phyloP scores from a whole-genome alignment of 2,329 filamentous ascomycete species.

The Cladosporium phlei region DNA sequence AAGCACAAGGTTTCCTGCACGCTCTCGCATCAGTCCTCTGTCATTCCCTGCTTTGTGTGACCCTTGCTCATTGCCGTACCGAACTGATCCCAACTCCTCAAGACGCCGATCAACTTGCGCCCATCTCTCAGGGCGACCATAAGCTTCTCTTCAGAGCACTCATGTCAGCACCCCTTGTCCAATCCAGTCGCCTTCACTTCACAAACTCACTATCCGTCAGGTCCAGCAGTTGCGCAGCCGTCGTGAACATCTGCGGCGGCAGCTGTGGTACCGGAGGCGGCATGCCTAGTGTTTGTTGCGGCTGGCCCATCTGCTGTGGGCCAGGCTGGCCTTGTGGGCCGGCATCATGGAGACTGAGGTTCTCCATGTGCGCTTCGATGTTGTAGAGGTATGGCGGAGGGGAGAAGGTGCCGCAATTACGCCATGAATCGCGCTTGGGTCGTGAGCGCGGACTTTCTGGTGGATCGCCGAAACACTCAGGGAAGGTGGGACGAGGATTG shows the following conservation, averaged over 20 bases:
- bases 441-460: slow-evolving; percentile 2
- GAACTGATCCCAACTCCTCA: slow-evolving; percentile 97
- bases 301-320: slow-evolving; percentile 12
- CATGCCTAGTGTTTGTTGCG: slow-evolving; percentile 14
- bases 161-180: slow-evolving; percentile 1
- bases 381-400: slow-evolving; percentile 1
- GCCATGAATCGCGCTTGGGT: slow-evolving; percentile 11
- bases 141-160: slow-evolving; percentile 70
- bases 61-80: slow-evolving; percentile 52
- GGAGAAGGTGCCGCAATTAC: slow-evolving; percentile 4
- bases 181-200: slow-evolving; percentile 29
- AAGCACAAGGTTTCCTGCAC: slow-evolving; percentile 82
- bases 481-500: background rate
- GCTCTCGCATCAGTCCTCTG: slow-evolving; percentile 7
- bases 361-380: slow-evolving; percentile 26
- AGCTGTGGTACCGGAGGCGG: slow-evolving; percentile 55
- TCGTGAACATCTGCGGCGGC: slow-evolving; percentile 96
- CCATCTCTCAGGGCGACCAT: slow-evolving; percentile 88
- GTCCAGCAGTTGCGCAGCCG: slow-evolving; percentile 89
- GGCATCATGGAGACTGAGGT: slow-evolving; percentile 32
- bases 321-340: slow-evolving; percentile 20
- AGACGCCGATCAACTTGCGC: slow-evolving; percentile 84
- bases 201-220: slow-evolving; percentile 79
- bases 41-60: background rate
- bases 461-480: background rate